phyloP scores from a whole-genome alignment of 352 stramenopile species.

The Phytophthora lateralis region DNA sequence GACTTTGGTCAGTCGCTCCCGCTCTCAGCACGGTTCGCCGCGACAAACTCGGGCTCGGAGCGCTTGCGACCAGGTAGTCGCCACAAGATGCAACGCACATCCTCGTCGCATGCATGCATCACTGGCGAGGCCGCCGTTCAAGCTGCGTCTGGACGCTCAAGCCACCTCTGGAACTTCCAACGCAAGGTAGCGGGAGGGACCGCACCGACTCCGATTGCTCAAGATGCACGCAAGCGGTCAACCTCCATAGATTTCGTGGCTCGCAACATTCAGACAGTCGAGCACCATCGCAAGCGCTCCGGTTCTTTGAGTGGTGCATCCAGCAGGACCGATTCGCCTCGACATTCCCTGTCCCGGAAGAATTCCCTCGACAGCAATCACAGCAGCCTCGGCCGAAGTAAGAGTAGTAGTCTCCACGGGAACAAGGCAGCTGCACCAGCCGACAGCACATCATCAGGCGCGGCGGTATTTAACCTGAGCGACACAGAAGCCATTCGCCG shows the following conservation, averaged over 20 bases:
- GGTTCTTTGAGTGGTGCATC: constrained; percentile 30
- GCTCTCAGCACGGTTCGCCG: constrained; percentile 13
- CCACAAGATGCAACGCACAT: constrained; percentile 54
- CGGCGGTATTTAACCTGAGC: constrained; percentile 49
- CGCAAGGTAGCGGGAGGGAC: constrained; percentile 20
- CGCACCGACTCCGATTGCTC: constrained; percentile 5
- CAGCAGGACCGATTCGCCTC: constrained; percentile 33
- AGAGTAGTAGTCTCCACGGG: constrained; percentile 31
- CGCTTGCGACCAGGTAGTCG: constrained; percentile 25
- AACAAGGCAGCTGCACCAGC: constrained; percentile 22
- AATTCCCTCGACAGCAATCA: constrained; percentile 35
- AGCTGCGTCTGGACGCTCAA: constrained; percentile 8
- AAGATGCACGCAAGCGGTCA: constrained; percentile 35
- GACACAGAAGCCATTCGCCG: constrained; percentile 71
- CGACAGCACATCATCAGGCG: constrained; percentile 10
- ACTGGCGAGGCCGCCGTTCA: constrained; percentile 20
- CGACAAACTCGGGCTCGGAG: constrained; percentile 4
- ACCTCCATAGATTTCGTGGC: constrained; percentile 46
- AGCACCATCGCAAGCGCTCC: constrained; percentile 43
- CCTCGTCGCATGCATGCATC: constrained; percentile 39
- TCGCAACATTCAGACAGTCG: constrained; percentile 44
- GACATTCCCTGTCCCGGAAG: constrained; percentile 34
- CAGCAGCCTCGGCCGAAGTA: constrained; percentile 26
- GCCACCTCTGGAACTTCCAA: constrained; percentile 29
- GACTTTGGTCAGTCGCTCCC: constrained; percentile 30